Conservation (phyloP, 2,329 filamentous ascomycete species). For the Fonsecaea pedrosoi region DNA sequence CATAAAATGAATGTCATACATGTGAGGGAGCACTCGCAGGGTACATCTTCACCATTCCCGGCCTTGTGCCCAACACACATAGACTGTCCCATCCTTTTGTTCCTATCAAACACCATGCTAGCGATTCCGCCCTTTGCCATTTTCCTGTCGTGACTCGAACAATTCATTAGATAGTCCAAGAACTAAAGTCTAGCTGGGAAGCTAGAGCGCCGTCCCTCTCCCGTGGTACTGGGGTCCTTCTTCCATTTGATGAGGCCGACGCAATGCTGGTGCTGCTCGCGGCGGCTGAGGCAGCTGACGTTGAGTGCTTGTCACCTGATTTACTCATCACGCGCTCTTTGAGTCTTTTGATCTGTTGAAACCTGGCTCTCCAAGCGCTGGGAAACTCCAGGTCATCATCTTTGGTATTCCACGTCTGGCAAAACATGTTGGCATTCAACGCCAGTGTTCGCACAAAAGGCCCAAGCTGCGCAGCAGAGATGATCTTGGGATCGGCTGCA, state of each 20-base stretch:
- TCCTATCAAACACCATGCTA: slow-evolving; percentile 34
- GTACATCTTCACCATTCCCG: slow-evolving; percentile 15
- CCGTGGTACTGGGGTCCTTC: slow-evolving; percentile 33
- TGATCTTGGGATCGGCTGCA: slow-evolving; percentile 85
- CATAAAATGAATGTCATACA: neutral
- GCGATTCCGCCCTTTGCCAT: slow-evolving; percentile 3
- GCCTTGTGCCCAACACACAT: neutral
- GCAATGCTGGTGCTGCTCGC: slow-evolving; percentile 9
- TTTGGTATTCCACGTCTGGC: slow-evolving; percentile 75
- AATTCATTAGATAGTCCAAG: slow-evolving; percentile 28
- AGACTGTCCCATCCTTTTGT: slow-evolving; percentile 3
- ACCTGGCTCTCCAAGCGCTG: slow-evolving; percentile 85
- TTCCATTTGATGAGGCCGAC: slow-evolving; percentile 20
- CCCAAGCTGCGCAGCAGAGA: slow-evolving; percentile 81
- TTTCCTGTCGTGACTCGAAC: neutral
- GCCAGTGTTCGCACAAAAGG: slow-evolving; percentile 86
- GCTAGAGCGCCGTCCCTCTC: slow-evolving; percentile 32
- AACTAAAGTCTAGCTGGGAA: slow-evolving; percentile 36
- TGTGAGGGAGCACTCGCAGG: neutral
- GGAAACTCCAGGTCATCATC: slow-evolving; percentile 77
- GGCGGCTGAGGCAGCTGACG: slow-evolving; percentile 3
- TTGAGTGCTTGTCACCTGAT: slow-evolving; percentile 26
- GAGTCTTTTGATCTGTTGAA: slow-evolving; percentile 82
- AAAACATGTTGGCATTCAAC: slow-evolving; percentile 92
- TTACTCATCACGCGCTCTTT: slow-evolving; percentile 61